These are phyloP conservation scores for Anthracocystis setariae DNA, from an alignment of 1,284 basidiomycete species.

Conservation along the genomic window DNA sequence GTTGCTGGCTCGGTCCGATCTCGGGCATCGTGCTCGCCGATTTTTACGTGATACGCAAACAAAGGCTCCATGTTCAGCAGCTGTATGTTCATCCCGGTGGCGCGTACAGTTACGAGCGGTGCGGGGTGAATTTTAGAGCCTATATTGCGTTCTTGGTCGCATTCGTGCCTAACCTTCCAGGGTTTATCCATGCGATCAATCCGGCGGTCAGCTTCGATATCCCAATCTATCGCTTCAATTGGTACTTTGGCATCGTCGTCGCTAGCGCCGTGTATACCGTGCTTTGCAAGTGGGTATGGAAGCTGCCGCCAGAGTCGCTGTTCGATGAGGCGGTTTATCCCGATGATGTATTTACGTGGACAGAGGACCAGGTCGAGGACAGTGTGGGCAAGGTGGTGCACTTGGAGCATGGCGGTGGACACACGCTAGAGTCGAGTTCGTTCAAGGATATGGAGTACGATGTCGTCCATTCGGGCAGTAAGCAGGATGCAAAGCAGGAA, in stretches of 20 bases:
- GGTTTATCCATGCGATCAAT: conserved; percentile 40
- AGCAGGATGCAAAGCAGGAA: neutral
- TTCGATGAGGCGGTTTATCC: conserved; percentile 25
- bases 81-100: conserved; percentile 30
- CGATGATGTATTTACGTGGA: conserved; percentile 21
- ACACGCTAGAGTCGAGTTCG: neutral
- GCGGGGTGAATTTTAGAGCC: conserved; percentile 21
- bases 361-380: conserved; percentile 8
- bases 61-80: conserved; percentile 21
- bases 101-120: conserved; percentile 23
- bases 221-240: conserved; percentile 35
- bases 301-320: conserved; percentile 21
- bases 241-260: conserved; percentile 30
- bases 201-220: conserved; percentile 16
- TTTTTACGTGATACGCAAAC: conserved; percentile 19
- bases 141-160: conserved; percentile 29
- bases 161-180: conserved; percentile 32
- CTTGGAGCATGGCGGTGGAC: neutral
- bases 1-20: conserved; percentile 26
- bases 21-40: conserved; percentile 24
- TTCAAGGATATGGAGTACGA: conserved; percentile 16
- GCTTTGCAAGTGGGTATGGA: conserved; percentile 24
- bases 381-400: conserved; percentile 7
- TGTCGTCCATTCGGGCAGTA: neutral
- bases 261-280: conserved; percentile 14